Conservation (phyloP, 176 grass and related monocot species). For the Eleusine coracana region DNA sequence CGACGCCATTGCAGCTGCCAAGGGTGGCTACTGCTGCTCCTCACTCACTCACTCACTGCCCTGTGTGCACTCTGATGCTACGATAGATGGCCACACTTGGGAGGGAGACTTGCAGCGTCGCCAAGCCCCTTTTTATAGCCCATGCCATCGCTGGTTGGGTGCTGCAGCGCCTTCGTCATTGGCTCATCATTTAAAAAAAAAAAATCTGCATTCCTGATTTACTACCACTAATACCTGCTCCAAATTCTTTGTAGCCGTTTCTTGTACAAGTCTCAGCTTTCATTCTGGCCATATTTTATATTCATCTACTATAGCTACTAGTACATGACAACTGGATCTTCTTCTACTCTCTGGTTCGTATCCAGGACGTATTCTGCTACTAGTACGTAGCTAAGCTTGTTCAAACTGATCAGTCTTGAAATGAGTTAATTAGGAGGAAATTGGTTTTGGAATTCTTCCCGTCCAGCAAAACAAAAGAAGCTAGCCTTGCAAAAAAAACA, state of each 20-base stretch:
- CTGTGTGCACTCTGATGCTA: background rate
- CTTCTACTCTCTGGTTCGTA: background rate
- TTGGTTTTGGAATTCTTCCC: background rate
- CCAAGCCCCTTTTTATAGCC: conserved; percentile 22
- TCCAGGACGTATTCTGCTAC: background rate
- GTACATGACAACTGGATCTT: background rate
- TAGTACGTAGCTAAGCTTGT: background rate
- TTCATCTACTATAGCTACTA: background rate
- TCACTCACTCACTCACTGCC: background rate
- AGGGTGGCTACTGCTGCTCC: background rate
- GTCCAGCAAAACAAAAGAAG: background rate
- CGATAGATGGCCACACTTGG: background rate
- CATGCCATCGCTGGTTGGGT: conserved; percentile 20
- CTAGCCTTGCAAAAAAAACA: too few relatives aligned
- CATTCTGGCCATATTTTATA: background rate
- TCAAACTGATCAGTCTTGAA: background rate
- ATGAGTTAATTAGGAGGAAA: background rate
- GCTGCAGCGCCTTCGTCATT: background rate
- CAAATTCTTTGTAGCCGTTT: background rate
- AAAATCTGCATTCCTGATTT: background rate
- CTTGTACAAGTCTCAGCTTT: background rate
- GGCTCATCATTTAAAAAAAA: too few relatives aligned
- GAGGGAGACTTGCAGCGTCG: background rate
- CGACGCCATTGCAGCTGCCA: conserved; percentile 28
- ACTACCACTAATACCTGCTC: background rate